Conservation (phyloP, 371 early-diverging fungal species). For the Syncephalastrum sp. region DNA sequence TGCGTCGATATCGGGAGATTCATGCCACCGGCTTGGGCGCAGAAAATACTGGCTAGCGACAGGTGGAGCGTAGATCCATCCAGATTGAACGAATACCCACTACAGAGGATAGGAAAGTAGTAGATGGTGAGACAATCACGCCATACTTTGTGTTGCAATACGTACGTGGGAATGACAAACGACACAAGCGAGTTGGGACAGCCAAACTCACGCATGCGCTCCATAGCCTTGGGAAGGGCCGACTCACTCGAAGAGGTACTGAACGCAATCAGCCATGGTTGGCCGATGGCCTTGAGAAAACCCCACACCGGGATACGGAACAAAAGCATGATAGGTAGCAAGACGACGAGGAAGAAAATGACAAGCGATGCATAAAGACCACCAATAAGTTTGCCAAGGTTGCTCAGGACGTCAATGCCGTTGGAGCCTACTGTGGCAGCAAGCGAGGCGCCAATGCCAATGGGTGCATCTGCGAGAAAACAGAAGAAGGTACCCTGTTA, state of each 20-base stretch:
- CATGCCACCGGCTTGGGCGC: constrained; percentile 68
- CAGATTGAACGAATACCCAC: constrained; percentile 83
- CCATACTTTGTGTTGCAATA: neutral
- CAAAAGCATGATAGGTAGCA: constrained; percentile 67
- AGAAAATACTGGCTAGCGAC: constrained; percentile 63
- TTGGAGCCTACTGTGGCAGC: constrained; percentile 69
- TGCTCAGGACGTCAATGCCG: constrained; percentile 62
- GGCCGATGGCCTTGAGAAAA: constrained; percentile 54
- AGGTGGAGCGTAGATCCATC: constrained; percentile 83
- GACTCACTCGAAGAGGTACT: constrained; percentile 86
- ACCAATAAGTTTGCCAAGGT: constrained; percentile 72
- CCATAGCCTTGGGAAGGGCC: constrained; percentile 75
- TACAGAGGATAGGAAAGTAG: constrained; percentile 9
- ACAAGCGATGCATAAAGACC: constrained; percentile 62
- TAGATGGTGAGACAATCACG: neutral
- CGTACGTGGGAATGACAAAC: constrained; percentile 67
- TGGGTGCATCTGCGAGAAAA: constrained; percentile 55
- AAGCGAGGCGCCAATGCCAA: constrained; percentile 70
- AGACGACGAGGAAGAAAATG: constrained; percentile 58
- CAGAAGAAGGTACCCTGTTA: neutral
- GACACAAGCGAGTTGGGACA: constrained; percentile 68
- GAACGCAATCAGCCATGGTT: constrained; percentile 80
- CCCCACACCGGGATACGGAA: constrained; percentile 55
- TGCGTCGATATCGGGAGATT: constrained; percentile 61
- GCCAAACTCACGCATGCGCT: constrained; percentile 74